Base-by-base conservation (phyloP, 2,329 filamentous ascomycete genomes). In the Alternaria conjuncta region DNA sequence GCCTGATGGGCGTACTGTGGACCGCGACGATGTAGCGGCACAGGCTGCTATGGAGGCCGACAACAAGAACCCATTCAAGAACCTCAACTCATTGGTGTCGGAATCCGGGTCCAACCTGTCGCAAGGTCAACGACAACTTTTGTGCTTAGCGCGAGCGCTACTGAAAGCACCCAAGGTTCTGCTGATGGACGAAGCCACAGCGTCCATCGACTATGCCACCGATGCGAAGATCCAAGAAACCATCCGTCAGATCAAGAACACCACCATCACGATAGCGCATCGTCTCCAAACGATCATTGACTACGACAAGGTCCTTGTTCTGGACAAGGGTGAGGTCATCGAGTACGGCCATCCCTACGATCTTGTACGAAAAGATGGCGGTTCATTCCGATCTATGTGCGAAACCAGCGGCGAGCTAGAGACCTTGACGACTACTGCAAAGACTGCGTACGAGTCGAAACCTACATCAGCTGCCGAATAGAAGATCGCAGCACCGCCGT, bases 121-220 rank as follows among this genome's bases (percentile, higher is more conserved):
- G 0, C 96, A 99, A 80, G 96, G 96, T 50, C 96, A 99, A 79
- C 90, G 96, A 8, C 96, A 99, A 80, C 90, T 99, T 10, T 85
- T 99, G 60, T 99, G 96, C 77, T 88, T 99, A 10, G 96, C 95
- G 0, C 90, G 96, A 59, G 96, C 96, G 0, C 88, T 99, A 70
- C 90, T 99, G 67, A 97, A 97, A 82, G 88, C 89, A 32, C 94
- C 96, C 0, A 94, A 92, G 68, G 94, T 99, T 2, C 85, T 99
- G n/a, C 91, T 99, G 76, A 98, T 99, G 96, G 96, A 99, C 80
- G 96, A 99, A 84, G 96, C 96, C 1, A 99, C 96, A 0, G 96
- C 96, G 0, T 97, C 93, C 0, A 98, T 99, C 75, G 96, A 99
- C 82, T 98, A 98, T 81, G 91, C 90, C 6, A 99, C 96, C 2